phyloP scores from a whole-genome alignment of 2,329 filamentous ascomycete species.

The Bipolaris oryzae region DNA sequence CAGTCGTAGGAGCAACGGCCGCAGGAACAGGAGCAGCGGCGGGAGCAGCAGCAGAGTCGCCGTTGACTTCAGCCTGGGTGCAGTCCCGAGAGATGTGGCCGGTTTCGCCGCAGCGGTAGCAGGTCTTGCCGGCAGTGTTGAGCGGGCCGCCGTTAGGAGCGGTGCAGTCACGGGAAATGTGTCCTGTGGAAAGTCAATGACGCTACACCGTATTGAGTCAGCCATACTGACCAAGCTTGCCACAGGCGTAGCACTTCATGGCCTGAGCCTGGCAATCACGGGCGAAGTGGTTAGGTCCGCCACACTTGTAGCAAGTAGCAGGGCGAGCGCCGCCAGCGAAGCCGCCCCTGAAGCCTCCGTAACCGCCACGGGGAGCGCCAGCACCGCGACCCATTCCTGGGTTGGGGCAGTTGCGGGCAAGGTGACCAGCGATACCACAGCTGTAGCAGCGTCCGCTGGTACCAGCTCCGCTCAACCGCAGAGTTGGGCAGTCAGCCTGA shows the following conservation, averaged over 20 bases:
- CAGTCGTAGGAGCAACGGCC: slow-evolving; percentile 48
- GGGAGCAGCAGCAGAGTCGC: slow-evolving; percentile 43
- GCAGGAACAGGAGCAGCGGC: slow-evolving; percentile 45
- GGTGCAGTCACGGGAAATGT: slow-evolving; percentile 94
- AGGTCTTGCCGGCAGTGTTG: slow-evolving; percentile 96
- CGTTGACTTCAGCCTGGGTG: slow-evolving; percentile 71
- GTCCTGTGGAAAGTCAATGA: slow-evolving; percentile 56
- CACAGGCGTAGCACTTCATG: slow-evolving; percentile 98
- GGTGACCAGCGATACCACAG: slow-evolving; percentile 89
- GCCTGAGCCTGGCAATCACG: slow-evolving; percentile 97
- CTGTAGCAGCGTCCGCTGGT: slow-evolving; percentile 93
- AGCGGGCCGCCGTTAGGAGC: slow-evolving; percentile 94
- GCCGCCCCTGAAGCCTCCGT: slow-evolving; percentile 73
- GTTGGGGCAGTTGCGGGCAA: slow-evolving; percentile 87
- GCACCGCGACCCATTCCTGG: slow-evolving; percentile 71
- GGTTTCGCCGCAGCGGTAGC: slow-evolving; percentile 95
- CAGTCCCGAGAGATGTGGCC: slow-evolving; percentile 97
- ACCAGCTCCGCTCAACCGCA: slow-evolving; percentile 82
- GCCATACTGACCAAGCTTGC: slow-evolving; percentile 66
- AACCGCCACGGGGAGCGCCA: slow-evolving; percentile 74
- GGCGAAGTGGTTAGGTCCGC: slow-evolving; percentile 94
- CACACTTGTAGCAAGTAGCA: slow-evolving; percentile 72
- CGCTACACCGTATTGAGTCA: background rate
- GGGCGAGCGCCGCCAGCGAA: slow-evolving; percentile 71
- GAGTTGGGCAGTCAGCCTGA: slow-evolving; percentile 97